phyloP scores from a whole-genome alignment of 768 basidiomycete genomes.

The Serendipita sp. region DNA sequence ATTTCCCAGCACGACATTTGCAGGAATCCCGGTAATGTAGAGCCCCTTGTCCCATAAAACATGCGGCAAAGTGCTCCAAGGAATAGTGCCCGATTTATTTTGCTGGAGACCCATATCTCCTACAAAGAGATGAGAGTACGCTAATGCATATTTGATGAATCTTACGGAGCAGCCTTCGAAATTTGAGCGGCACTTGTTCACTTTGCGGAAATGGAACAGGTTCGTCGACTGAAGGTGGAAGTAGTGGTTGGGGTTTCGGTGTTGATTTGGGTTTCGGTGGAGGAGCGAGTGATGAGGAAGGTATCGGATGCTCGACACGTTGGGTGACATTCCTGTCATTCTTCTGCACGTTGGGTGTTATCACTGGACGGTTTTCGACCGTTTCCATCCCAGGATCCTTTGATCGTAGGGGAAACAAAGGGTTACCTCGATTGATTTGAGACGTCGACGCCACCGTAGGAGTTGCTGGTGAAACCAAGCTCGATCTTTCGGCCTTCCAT shows the following conservation, averaged over 20 bases:
- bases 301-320: too few relatives aligned
- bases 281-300: neutral
- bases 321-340: too few relatives aligned
- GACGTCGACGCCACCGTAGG: too few relatives aligned
- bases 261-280: neutral
- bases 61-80: neutral
- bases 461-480: too few relatives aligned
- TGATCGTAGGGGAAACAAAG: too few relatives aligned
- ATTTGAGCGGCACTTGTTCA: neutral
- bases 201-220: neutral
- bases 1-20: neutral
- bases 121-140: neutral
- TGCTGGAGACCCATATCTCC: neutral
- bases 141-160: neutral
- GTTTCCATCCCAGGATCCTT: too few relatives aligned
- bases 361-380: too few relatives aligned
- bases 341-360: too few relatives aligned
- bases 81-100: neutral
- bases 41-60: neutral
- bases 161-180: neutral
- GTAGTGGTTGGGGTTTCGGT: neutral
- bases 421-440: too few relatives aligned
- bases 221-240: neutral
- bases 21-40: neutral
- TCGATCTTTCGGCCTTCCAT: neutral